A percentile compares a stretch with the other conserved stretches of the same genome.
Evolutionary conservation across 129 eudicot species (phyloP).

Genomic region (sunflower (Helianthus annuus)): HanXRQr2.0-SUNRISE NC_035448.2:24904369-24904868

Average conservation of each 20-base stretch:
- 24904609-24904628: background rate
- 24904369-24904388: background rate
- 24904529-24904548: background rate
- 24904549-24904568: no score
- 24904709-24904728: background rate
- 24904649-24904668: conserved; percentile 13
- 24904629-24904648: background rate
- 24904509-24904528: background rate
- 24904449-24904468: background rate
- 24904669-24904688: background rate
- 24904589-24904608: no score
- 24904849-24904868: conserved; percentile 6
- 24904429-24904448: background rate
- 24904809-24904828: background rate
- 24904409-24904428: no score
- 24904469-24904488: background rate
- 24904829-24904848: background rate
- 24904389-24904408: background rate
- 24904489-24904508: background rate
- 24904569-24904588: no score
- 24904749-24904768: conserved; percentile 1
- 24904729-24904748: background rate
- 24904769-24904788: conserved; percentile 14
- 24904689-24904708: background rate
- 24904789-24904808: conserved; percentile 6